Evolutionary conservation across 495 filamentous ascomycete genomes (phyloP), one percentile per base, ranked within the genome.

Genomic region (Podospora tetraspora): DNA sequence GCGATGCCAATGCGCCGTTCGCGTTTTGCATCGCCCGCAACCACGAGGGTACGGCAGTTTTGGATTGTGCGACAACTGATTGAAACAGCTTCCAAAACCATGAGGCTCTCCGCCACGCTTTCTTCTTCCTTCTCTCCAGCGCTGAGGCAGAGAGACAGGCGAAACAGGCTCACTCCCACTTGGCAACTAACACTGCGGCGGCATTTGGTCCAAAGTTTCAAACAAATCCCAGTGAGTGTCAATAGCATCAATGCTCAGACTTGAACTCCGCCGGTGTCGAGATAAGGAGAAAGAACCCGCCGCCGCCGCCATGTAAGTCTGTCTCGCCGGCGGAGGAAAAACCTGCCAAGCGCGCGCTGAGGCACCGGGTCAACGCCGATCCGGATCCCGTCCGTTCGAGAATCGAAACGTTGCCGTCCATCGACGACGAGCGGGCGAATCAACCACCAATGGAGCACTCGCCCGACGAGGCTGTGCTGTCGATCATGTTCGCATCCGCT

Each of bases 311-410:
- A 25, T 25, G 25, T 25, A 25, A n/a, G n/a, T n/a, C n/a, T n/a
- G n/a, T n/a, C 2, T 25, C 43, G 43, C 43, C 43, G 43, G 16
- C 43, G 43, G 10, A 34, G 32, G 12, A 13, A 34, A 34, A 34
- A 30, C 0, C 0, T 1, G 32, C 63, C 66, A 63, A 59, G 67
- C n/a, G 3, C 27, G 25, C 12, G 64, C 57, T 69, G 56, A 60
- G 27, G 62, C 68, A 62, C 70, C 71, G 71, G 70, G 66, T 66
- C 57, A 13, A 32, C 32, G 66, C 29, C 57, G 68, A 68, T 70
- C 68, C 68, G 71, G 56, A 22, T n/a, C n/a, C 43, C 43, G 43
- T 52, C 43, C 43, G 43, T 52, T 52, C 43, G 43, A 52, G 43
- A 52, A 56, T 32, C 68, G 68, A 72, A 69, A 72, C 67, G 60